Conservation (phyloP, 208 protist genomes). For the Herpetomonas tarakana region DNA sequence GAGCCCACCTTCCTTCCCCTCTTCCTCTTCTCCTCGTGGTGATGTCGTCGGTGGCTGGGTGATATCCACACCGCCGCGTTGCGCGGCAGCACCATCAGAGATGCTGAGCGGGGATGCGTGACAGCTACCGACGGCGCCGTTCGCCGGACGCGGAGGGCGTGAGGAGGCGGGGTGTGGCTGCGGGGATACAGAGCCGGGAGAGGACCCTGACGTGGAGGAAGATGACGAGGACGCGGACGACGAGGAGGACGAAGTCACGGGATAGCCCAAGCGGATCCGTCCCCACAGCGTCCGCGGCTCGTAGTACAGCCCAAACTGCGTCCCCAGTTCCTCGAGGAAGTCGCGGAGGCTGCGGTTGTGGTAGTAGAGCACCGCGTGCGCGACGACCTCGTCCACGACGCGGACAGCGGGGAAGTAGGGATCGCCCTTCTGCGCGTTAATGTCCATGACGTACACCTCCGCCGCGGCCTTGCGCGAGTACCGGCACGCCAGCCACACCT, state of each 20-base stretch:
- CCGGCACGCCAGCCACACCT: conserved; percentile 69
- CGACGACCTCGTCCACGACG: conserved; percentile 81
- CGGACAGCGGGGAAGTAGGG: conserved; percentile 44
- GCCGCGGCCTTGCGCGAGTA: conserved; percentile 59
- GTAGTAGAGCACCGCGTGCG: conserved; percentile 80
- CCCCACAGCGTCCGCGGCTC: conserved; percentile 55
- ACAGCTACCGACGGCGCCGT: no score
- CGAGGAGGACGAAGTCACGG: conserved; percentile 5
- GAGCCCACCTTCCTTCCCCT: no score
- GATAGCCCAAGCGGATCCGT: conserved; percentile 23
- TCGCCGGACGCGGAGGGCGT: no score
- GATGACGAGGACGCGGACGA: not conserved
- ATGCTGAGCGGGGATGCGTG: no score
- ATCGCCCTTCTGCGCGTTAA: conserved; percentile 57
- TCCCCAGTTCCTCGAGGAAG: conserved; percentile 61
- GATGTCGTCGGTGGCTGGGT: no score
- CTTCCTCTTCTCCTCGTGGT: no score
- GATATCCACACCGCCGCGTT: no score
- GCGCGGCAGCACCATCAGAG: no score
- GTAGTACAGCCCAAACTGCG: conserved; percentile 64
- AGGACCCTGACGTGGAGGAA: not conserved
- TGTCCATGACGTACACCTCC: conserved; percentile 82
- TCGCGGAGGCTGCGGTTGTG: conserved; percentile 71
- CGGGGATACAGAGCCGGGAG: not conserved
- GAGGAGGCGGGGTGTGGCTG: no score